A percentile compares a stretch with the other conserved stretches of the same genome.
Conservation (phyloP, 2,329 filamentous ascomycete genomes). For the Talaromyces sp. region DNA sequence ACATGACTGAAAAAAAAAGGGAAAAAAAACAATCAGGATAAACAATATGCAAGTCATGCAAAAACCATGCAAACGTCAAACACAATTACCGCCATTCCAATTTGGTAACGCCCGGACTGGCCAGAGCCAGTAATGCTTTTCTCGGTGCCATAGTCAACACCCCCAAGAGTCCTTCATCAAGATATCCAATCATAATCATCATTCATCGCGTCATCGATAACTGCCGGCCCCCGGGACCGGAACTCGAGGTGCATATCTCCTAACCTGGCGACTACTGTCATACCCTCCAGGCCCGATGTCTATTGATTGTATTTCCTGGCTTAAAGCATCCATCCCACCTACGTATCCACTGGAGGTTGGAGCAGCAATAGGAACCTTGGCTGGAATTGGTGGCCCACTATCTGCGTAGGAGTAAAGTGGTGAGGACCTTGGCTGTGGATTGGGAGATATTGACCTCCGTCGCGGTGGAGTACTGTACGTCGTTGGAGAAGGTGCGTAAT, state of each 20-base stretch:
- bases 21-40: not conserved
- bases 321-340: slow-evolving; percentile 48
- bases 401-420: slow-evolving; percentile 30
- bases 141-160: not conserved
- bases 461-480: slow-evolving; percentile 16
- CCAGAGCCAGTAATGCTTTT: not conserved
- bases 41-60: not conserved
- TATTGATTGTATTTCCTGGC: slow-evolving; percentile 54
- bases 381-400: slow-evolving; percentile 40
- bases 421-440: slow-evolving; percentile 22
- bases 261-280: slow-evolving; percentile 29
- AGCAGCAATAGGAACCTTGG: slow-evolving; percentile 39
- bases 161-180: not conserved
- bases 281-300: slow-evolving; percentile 43
- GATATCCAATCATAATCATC: not conserved
- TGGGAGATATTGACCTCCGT: slow-evolving; percentile 20
- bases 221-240: slow-evolving; percentile 18
- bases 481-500: slow-evolving; percentile 20
- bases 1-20: not conserved
- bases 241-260: slow-evolving; percentile 31
- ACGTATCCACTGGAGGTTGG: slow-evolving; percentile 30
- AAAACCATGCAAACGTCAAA: not conserved
- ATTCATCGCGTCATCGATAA: slow-evolving; percentile 11
- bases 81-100: slow-evolving; percentile 2
- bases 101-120: slow-evolving; percentile 9